Conservation (phyloP, 129 eudicot genomes). For the Centrapalus pauciflorus region DNA sequence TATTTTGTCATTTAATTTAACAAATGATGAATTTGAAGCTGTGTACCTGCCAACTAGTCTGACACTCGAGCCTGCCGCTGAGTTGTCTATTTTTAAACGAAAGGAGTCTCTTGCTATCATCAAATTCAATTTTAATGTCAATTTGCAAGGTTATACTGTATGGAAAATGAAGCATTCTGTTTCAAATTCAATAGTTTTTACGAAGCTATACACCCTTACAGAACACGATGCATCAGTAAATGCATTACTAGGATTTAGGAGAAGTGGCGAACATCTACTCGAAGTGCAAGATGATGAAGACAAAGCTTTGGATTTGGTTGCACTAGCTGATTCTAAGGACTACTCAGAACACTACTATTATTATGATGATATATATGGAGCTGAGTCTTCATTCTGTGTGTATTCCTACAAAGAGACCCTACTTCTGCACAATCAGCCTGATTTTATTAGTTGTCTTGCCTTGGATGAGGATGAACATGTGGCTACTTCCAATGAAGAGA, state of each 20-base stretch:
- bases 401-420: too few species aligned
- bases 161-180: not conserved
- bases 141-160: not conserved
- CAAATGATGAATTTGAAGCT: not conserved
- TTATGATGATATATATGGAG: too few species aligned
- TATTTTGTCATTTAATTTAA: not conserved
- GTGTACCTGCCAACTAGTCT: not conserved
- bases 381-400: too few species aligned
- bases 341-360: too few species aligned
- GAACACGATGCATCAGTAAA: not conserved
- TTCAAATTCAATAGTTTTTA: not conserved
- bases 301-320: too few species aligned
- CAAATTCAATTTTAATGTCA: not conserved
- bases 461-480: too few species aligned
- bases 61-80: accelerated
- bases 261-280: conserved; percentile 15
- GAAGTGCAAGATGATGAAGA: not conserved
- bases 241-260: conserved; percentile 12
- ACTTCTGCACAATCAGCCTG: too few species aligned
- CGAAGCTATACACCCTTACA: not conserved
- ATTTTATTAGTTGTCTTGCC: too few species aligned
- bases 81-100: not conserved
- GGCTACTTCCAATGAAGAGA: too few species aligned
- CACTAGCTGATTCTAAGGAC: too few species aligned
- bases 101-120: not conserved